These are phyloP conservation scores for Didymosphaeria variabile DNA, from an alignment of 2,329 filamentous ascomycete genomes.

Conservation along the genomic window DNA sequence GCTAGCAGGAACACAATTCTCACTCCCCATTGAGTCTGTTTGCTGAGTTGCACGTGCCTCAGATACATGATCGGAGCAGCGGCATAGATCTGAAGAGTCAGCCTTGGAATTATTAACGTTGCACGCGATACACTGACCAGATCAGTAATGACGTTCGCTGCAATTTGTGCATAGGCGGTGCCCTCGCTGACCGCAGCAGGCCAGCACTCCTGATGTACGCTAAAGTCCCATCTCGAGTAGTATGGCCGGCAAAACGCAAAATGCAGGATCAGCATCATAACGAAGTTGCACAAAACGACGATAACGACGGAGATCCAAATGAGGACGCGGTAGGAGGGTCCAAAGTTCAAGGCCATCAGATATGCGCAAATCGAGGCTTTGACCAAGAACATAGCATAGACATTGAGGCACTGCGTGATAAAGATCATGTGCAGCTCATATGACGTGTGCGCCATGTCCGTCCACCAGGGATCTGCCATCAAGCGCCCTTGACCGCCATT, in stretches of 20 bases:
- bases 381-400: constrained; percentile 25
- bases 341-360: constrained; percentile 25
- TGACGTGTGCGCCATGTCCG: background rate
- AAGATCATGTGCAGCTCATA: constrained; percentile 18
- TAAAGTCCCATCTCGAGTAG: constrained; percentile 16
- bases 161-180: constrained; percentile 19
- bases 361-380: constrained; percentile 26
- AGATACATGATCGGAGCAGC: constrained; percentile 22
- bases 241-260: constrained; percentile 17
- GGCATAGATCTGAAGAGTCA: constrained; percentile 19
- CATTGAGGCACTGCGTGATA: constrained; percentile 18
- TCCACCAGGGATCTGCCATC: constrained; percentile 21
- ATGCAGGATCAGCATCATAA: constrained; percentile 11
- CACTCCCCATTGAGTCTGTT: constrained; percentile 20
- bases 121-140: constrained; percentile 5
- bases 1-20: constrained; percentile 20
- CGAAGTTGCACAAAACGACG: constrained; percentile 18
- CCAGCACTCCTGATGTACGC: constrained; percentile 18
- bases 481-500: constrained; percentile 20
- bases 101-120: background rate
- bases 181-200: constrained; percentile 9
- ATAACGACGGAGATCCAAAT: constrained; percentile 18
- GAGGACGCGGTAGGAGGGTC: constrained; percentile 16
- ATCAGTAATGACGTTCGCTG: constrained; percentile 21
- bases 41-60: constrained; percentile 17